Evolutionary conservation across 2,329 filamentous ascomycete genomes (phyloP), one percentile per base, ranked within the genome.

Genomic region (Claviceps purpurea): DNA sequence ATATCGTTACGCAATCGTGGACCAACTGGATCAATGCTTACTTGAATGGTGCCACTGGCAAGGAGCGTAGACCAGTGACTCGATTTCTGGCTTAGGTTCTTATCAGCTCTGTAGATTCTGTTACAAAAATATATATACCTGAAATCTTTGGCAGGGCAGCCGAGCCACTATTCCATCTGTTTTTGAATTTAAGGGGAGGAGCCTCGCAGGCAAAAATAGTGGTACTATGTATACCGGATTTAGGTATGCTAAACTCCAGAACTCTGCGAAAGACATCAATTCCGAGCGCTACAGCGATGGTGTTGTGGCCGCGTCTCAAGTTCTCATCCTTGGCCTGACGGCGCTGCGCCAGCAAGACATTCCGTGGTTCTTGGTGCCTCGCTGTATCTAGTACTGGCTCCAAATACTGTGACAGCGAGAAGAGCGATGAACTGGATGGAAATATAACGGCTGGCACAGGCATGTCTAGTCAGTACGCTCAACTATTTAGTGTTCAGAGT

Each of bases 221-320:
- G 22, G 39, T 11, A 22, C 14, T 34, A 5, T 11, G 20, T 22
- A 22, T 10, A 50, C 39, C 54, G 24, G 54, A 40, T 50, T 54
- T 46, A 54, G 38, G 42, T 6, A 56, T 56, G 37, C 66, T 66
- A 57, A 80, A 82, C 42, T 76, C 75, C 34, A 95, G 72, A 14
- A 95, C 71, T 55, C 80, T 79, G 26, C 77, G 73, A 34, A 78
- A 73, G 46, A 80, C 81, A 62, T 95, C 82, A 55, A 97, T 76
- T n/a, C 87, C 78, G 50, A 97, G 73, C 2, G 93, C 93, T 16
- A 84, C 72, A 8, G 90, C 89, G 52, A 98, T 69, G 30, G 89
- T 81, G 42, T 78, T 77, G 60, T 86, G 80, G 62, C 95, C 34
- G 8, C 20, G 86, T 50, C 78, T 81, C 52, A 84, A 79, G 13